Evolutionary conservation across 306 rosid genomes (phyloP).

Genomic region (Medicago arabica): DNA sequence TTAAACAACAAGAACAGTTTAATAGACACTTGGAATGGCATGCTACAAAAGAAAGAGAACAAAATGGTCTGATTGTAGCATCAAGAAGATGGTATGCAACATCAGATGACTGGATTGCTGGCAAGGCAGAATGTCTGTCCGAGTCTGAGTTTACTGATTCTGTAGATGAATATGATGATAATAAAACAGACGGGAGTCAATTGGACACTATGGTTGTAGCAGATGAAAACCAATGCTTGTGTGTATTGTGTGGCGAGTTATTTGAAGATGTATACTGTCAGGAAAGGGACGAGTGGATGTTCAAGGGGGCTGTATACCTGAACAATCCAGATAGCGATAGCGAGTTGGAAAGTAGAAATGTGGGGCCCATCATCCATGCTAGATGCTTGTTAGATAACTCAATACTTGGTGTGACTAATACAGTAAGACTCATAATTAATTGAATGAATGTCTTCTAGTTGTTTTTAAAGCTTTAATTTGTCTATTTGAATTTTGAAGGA

Average conservation of each 20-base stretch:
- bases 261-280: conserved; percentile 86
- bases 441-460: conserved; percentile 19
- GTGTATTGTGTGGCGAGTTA: conserved; percentile 82
- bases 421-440: conserved; percentile 52
- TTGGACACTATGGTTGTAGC: conserved; percentile 60
- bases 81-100: conserved; percentile 81
- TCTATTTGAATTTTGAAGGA: conserved; percentile 18
- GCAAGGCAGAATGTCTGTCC: conserved; percentile 50
- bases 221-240: conserved; percentile 83
- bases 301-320: conserved; percentile 75
- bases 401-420: conserved; percentile 46
- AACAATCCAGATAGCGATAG: conserved; percentile 45
- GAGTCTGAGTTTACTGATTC: conserved; percentile 48
- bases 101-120: conserved; percentile 64
- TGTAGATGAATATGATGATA: conserved; percentile 40
- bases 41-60: conserved; percentile 54
- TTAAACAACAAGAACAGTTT: conserved; percentile 68
- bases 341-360: conserved; percentile 46
- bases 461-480: conserved; percentile 20
- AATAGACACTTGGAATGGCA: conserved; percentile 90
- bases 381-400: conserved; percentile 71
- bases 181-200: conserved; percentile 48
- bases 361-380: conserved; percentile 83
- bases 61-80: conserved; percentile 41
- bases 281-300: conserved; percentile 87